Base-by-base conservation (phyloP, 805 yeast species). In the Saturnispora serradocipensis region DNA sequence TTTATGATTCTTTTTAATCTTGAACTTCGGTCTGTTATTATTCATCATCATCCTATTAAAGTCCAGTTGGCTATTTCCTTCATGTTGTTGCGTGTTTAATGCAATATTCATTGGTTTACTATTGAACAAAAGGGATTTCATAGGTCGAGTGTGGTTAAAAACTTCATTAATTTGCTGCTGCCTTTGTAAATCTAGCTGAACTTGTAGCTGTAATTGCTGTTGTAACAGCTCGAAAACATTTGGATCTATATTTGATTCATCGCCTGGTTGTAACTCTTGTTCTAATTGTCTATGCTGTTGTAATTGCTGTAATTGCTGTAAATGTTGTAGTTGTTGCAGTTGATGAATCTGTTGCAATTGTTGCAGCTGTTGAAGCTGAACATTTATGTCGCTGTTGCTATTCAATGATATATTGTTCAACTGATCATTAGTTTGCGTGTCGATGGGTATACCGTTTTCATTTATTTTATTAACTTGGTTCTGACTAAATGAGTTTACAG, bases 141-240 rank as follows among this genome's bases (percentile, higher is more conserved):
- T 30, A 40, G 34, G 35, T n/a, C 48, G 15, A 18, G 34, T 46
- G 7, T 32, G 22, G 9, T 49, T 48, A 8, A 22, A 27, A 18
- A 28, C 30, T 6, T 35, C 18, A 45, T 45, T 55, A 9, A 50
- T 28, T 30, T 50, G 52, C 16, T 50, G 44, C 30, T 44, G 52
- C 6, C 48, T 20, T 45, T 50, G 49, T 8, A 24, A 55, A 54
- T 22, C 54, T 45, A 50, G 18, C 35, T 50, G 53, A 18, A 45
- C 16, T 25, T 45, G 53, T 30, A 46, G 39, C n/a, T 42, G 53
- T 10, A 42, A 25, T 43, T 52, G 50, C n/a, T 45, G 45, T 16
- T 49, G 54, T 4, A 49, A 35, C 13, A 44, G 11, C 16, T 44
- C 52, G 28, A 44, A 44, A 4, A 44, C 30, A 43, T 43, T 38